Conservation (phyloP, 257 asterid species). For the Petrea volubilis region DNA sequence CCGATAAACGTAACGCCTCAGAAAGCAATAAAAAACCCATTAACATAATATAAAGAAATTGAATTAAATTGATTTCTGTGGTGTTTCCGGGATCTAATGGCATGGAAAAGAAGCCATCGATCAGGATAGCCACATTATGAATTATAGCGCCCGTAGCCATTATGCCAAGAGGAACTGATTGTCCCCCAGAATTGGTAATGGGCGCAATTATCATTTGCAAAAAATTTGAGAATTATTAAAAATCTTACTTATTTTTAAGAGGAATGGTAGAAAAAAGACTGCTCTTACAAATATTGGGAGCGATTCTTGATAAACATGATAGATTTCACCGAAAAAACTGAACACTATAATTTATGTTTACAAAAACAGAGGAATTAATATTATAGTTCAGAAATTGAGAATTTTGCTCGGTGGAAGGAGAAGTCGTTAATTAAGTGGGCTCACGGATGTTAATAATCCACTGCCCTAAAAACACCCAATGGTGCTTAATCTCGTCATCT, state of each 20-base stretch:
- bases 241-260: no score
- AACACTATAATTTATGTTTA: no score
- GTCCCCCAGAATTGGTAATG: constrained; percentile 90
- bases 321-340: no score
- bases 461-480: constrained; percentile 49
- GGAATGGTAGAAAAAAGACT: not conserved
- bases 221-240: not conserved
- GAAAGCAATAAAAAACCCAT: not conserved
- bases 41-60: not conserved
- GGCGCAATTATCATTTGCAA: constrained; percentile 35
- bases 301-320: not conserved
- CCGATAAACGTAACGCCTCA: constrained; percentile 44
- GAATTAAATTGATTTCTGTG: constrained; percentile 34
- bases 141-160: constrained; percentile 81
- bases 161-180: constrained; percentile 53
- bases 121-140: constrained; percentile 73
- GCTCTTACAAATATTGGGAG: not conserved
- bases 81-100: constrained; percentile 82
- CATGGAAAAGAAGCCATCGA: constrained; percentile 41
- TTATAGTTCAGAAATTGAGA: not conserved
- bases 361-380: no score
- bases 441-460: constrained; percentile 57
- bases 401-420: constrained; percentile 63
- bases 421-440: constrained; percentile 54
- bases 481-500: constrained; percentile 49